These are phyloP conservation scores for Auricularia auricula-judae DNA, from an alignment of 768 basidiomycete genomes.

Conservation along the genomic window DNA sequence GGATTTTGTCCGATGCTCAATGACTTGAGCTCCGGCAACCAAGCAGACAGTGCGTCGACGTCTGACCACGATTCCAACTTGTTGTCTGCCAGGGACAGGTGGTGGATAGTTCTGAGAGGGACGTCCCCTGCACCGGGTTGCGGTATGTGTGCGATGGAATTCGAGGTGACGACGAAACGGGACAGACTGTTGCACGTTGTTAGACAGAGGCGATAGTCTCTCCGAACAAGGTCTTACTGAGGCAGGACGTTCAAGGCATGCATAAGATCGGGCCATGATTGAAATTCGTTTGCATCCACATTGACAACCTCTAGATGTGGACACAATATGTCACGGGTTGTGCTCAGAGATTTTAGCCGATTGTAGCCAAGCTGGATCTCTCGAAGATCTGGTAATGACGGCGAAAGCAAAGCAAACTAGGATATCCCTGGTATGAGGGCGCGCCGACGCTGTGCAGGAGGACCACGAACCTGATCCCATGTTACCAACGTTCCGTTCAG, in stretches of 20 bases:
- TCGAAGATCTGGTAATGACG: slow-evolving; percentile 10
- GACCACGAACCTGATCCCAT: slow-evolving; percentile 49
- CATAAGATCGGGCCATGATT: slow-evolving; percentile 43
- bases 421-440: background rate
- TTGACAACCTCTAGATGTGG: slow-evolving; percentile 41
- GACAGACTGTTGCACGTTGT: slow-evolving; percentile 34
- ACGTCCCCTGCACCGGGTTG: slow-evolving; percentile 15
- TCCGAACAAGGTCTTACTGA: slow-evolving; percentile 24
- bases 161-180: slow-evolving; percentile 56
- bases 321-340: background rate
- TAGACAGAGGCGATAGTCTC: too few species aligned
- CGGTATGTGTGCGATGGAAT: slow-evolving; percentile 43
- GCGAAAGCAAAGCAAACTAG: background rate
- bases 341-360: slow-evolving; percentile 27
- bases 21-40: slow-evolving; percentile 58
- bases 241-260: slow-evolving; percentile 32
- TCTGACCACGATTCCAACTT: slow-evolving; percentile 44
- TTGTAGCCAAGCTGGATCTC: slow-evolving; percentile 66
- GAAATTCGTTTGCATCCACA: slow-evolving; percentile 55
- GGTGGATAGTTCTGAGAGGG: slow-evolving; percentile 26
- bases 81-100: slow-evolving; percentile 58
- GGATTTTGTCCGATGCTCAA: slow-evolving; percentile 57
- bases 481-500: slow-evolving; percentile 61
- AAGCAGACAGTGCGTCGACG: slow-evolving; percentile 52
- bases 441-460: slow-evolving; percentile 5